Conservation (phyloP, 2,329 filamentous ascomycete species). For the Aspergillus neotritici region DNA sequence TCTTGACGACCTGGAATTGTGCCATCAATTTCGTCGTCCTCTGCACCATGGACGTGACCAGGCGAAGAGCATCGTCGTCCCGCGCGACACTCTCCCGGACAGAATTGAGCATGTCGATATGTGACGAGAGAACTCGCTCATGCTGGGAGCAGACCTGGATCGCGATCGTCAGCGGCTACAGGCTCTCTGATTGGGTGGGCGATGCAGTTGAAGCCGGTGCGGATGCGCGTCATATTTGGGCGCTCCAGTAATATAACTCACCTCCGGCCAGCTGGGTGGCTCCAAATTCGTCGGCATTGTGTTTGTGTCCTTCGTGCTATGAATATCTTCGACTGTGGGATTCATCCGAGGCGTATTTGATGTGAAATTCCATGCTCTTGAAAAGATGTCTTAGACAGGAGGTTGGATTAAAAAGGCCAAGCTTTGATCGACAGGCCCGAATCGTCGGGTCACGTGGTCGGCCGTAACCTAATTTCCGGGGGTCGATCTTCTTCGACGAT, state of each 20-base stretch:
- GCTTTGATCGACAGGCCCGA: no score
- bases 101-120: conserved; percentile 35
- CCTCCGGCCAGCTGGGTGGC: conserved; percentile 17
- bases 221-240: background rate
- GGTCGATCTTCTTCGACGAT: no score
- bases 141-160: conserved; percentile 37
- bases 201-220: no score
- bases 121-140: conserved; percentile 35
- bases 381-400: conserved; percentile 4
- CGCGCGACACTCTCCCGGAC: conserved; percentile 26
- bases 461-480: no score
- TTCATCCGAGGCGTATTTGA: conserved; percentile 4
- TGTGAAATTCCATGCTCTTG: conserved; percentile 5
- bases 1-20: conserved; percentile 31
- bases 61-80: conserved; percentile 24
- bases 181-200: no score
- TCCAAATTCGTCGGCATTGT: background rate
- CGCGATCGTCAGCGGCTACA: background rate
- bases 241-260: conserved; percentile 6
- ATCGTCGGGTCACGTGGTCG: no score
- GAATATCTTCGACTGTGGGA: conserved; percentile 15
- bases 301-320: conserved; percentile 1
- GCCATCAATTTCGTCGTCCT: conserved; percentile 35
- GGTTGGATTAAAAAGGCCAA: conserved; percentile 9
- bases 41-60: conserved; percentile 34